Conservation (phyloP, 495 filamentous ascomycete species). For the Penicilliopsis zonata region DNA sequence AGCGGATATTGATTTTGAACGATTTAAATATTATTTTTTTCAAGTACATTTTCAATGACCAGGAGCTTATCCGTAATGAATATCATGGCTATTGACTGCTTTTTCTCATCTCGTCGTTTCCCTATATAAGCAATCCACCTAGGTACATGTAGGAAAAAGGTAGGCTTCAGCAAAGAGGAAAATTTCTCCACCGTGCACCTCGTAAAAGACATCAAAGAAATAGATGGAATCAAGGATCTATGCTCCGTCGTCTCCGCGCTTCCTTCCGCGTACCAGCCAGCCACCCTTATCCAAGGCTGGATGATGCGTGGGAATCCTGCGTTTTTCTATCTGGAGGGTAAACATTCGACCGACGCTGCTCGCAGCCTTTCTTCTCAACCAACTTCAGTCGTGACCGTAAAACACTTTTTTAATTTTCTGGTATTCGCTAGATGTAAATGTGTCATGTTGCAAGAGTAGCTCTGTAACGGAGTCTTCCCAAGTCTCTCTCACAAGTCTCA, state of each 20-base stretch:
- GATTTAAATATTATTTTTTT: no score
- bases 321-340: constrained; percentile 19
- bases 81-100: constrained; percentile 1
- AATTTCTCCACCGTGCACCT: constrained; percentile 26
- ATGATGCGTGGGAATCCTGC: constrained; percentile 10
- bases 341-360: no score
- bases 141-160: constrained; percentile 19
- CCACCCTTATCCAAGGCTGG: background rate
- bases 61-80: no score
- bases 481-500: no score
- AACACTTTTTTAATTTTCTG: no score
- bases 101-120: constrained; percentile 13
- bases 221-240: no score
- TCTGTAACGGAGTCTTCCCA: background rate
- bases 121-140: constrained; percentile 22
- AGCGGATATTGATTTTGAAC: no score
- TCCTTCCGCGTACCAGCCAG: no score
- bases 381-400: constrained; percentile 20
- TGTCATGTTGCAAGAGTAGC: constrained; percentile 4
- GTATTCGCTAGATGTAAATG: constrained; percentile 12
- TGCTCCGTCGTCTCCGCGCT: no score
- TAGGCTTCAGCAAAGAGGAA: constrained; percentile 12
- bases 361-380: constrained; percentile 14
- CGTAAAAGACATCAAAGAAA: constrained; percentile 26
- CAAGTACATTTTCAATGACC: no score